These are phyloP conservation scores for Stephania cephalantha DNA, from an alignment of 164 flowering plant species.

Conservation along the genomic window DNA sequence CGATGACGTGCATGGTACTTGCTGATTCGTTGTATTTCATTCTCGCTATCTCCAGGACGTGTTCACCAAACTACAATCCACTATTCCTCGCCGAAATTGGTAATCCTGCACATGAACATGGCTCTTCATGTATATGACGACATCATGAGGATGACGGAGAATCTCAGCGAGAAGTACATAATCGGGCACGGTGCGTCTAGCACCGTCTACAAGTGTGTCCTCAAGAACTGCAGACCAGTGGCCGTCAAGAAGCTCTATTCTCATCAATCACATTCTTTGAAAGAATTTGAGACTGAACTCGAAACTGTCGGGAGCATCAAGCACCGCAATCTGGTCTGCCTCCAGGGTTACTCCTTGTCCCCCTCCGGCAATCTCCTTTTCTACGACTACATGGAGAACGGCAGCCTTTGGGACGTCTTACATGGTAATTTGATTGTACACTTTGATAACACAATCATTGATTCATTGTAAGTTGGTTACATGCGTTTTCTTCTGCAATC, in stretches of 20 bases:
- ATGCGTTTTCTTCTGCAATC: neutral
- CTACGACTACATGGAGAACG: slow-evolving; percentile 98
- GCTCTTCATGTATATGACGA: slow-evolving; percentile 96
- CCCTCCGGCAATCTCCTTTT: slow-evolving; percentile 85
- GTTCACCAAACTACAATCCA: slow-evolving; percentile 29
- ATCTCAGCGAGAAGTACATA: slow-evolving; percentile 83
- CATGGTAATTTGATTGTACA: slow-evolving; percentile 60
- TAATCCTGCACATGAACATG: slow-evolving; percentile 97
- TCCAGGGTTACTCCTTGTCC: slow-evolving; percentile 90
- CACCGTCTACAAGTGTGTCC: slow-evolving; percentile 91
- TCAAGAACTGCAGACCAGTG: slow-evolving; percentile 90
- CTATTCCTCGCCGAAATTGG: slow-evolving; percentile 83
- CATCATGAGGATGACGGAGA: slow-evolving; percentile 99
- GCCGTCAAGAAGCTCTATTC: slow-evolving; percentile 87
- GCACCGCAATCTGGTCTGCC: slow-evolving; percentile 89
- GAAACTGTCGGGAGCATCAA: slow-evolving; percentile 90
- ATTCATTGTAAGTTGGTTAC: no score
- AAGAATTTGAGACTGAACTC: slow-evolving; percentile 95
- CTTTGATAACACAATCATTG: neutral
- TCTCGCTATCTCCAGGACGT: neutral
- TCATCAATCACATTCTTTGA: slow-evolving; percentile 67
- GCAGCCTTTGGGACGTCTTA: slow-evolving; percentile 95
- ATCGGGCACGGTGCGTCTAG: slow-evolving; percentile 98
- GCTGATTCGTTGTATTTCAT: neutral
- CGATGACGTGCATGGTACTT: neutral